Base-by-base conservation (phyloP, 1,284 basidiomycete species). In the Malassezia obtusa region DNA sequence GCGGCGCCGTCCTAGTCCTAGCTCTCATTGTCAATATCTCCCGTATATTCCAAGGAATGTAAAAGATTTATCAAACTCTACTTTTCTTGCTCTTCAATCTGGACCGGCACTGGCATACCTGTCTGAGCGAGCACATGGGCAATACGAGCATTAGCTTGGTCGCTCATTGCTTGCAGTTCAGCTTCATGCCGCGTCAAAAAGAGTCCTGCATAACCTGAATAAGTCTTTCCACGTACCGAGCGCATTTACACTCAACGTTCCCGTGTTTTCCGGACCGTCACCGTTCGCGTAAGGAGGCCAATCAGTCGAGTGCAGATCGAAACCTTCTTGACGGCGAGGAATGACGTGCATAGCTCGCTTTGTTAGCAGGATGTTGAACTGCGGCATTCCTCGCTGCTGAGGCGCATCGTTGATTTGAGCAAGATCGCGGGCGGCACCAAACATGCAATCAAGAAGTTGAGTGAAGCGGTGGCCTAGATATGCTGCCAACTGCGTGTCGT, bases 361-460 rank as follows among this genome's bases (percentile, higher is more conserved):
- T 0, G 70, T 68, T 46, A 73, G 41, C 22, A 73, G 49, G 6
- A 73, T 45, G 50, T 73, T 73, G 51, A 68, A 73, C 38, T 54
- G 60, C 12, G 65, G 64, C 19, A 30, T 46, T 33, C 56, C 31
- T 35, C 50, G 17, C 40, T 19, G 7, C 26, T 33, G n/a, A 21
- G 6, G 4, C 9, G 17, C 14, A 21, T 19, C 40, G 14, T 25
- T 11, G 10, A 43, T 25, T 30, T 25, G 4, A 12, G 7, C 28
- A 10, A 24, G 17, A n/a, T 33, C 25, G 17, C 15, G 7, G 17
- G 22, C 37, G 6, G 31, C 65, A n/a, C 63, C 46, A 47, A 71
- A 65, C 43, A 69, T 37, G 1, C 64, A 56, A 31, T 73, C 70
- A n/a, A 73, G 54, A 1, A 70, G 52, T 9, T 47, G 51, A 31